Percentiles rank a stretch among this genome's conserved stretches.
phyloP scores from a whole-genome alignment of 179 eudicot species.

The Monotropa hypopitys region DNA sequence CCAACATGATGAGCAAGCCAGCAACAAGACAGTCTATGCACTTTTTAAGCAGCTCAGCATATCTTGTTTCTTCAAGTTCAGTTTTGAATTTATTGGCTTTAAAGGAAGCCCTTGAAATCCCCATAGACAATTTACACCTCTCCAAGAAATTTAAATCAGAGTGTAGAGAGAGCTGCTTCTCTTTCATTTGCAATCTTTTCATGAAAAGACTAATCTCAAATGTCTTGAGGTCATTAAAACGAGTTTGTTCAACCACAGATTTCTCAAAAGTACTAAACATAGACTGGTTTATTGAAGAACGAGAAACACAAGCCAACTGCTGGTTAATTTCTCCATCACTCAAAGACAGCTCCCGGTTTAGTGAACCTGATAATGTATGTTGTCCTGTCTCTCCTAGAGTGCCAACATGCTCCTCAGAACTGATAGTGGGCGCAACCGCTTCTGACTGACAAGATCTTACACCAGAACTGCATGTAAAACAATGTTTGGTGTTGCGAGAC shows the following conservation, averaged over 20 bases:
- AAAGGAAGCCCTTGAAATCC: slow-evolving; percentile 61
- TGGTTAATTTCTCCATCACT: slow-evolving; percentile 21
- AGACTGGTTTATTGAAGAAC: slow-evolving; percentile 21
- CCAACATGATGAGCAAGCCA: slow-evolving; percentile 64
- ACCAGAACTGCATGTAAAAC: slow-evolving; percentile 18
- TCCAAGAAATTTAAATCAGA: slow-evolving; percentile 55
- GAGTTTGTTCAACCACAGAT: slow-evolving; percentile 61
- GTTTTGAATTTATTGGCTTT: slow-evolving; percentile 64
- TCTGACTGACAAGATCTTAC: slow-evolving; percentile 12
- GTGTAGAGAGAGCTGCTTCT: slow-evolving; percentile 47
- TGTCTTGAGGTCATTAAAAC: slow-evolving; percentile 69
- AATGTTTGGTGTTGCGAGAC: slow-evolving; percentile 12
- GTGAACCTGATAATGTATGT: slow-evolving; percentile 10
- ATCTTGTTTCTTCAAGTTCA: slow-evolving; percentile 56
- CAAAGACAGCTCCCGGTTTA: slow-evolving; percentile 28
- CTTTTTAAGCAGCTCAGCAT: slow-evolving; percentile 50
- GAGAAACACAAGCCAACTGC: slow-evolving; percentile 29
- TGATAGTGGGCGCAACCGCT: slow-evolving; percentile 1
- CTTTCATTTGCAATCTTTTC: slow-evolving; percentile 62
- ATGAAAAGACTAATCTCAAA: slow-evolving; percentile 58
- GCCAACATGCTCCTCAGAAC: slow-evolving; percentile 14
- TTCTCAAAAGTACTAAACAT: slow-evolving; percentile 39
- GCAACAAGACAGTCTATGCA: slow-evolving; percentile 76
- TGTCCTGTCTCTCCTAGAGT: slow-evolving; percentile 25
- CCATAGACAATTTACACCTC: slow-evolving; percentile 68